Conservation (phyloP, 805 yeast species). For the Metschnikowia koreensis region DNA sequence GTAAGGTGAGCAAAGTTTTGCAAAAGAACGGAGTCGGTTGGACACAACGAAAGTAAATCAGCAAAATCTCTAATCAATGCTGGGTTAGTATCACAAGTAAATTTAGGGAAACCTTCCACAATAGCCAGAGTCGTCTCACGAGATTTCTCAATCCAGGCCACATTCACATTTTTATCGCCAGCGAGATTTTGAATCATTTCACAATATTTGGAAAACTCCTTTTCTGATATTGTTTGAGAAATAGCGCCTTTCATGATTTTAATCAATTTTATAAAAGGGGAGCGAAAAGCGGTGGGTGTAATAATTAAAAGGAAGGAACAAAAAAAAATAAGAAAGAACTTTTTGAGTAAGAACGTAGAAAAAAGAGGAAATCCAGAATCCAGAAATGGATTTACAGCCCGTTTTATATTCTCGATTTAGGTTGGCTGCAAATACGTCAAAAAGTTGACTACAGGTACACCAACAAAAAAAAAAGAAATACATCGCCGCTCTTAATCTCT, state of each 20-base stretch:
- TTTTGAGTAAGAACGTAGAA: neutral
- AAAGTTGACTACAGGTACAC: neutral
- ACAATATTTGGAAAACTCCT: neutral
- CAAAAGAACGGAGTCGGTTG: neutral
- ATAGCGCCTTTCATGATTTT: neutral
- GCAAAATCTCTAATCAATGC: conserved; percentile 3
- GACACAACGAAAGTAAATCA: neutral
- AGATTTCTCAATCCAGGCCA: neutral
- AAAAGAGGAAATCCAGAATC: neutral
- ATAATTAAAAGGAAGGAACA: neutral
- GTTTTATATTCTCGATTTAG: neutral
- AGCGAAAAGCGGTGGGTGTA: neutral
- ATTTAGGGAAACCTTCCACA: neutral
- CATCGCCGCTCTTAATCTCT: neutral
- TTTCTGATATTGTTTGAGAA: neutral
- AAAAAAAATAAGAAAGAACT: neutral
- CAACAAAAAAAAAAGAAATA: neutral
- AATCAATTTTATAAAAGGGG: neutral
- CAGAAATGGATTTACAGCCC: neutral
- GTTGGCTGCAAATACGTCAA: neutral
- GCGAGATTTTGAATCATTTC: neutral
- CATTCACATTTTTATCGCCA: neutral
- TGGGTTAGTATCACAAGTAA: neutral
- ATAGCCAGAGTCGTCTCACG: neutral
- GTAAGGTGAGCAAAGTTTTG: conserved; percentile 8